phyloP scores from a whole-genome alignment of 352 stramenopile species.

The Aphanomyces cochlioides region DNA sequence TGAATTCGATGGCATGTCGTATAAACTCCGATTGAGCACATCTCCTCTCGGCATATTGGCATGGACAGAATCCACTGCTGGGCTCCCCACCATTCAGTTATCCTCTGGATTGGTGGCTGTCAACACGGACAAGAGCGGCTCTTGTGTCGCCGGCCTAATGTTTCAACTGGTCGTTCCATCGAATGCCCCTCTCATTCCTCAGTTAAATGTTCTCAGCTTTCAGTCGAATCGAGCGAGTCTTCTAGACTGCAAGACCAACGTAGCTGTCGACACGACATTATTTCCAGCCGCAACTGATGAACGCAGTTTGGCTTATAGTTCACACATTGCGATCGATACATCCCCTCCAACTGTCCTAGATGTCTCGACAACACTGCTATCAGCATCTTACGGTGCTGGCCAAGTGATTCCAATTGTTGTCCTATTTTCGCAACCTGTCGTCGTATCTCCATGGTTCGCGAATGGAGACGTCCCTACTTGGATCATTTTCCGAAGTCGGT shows the following conservation, averaged over 20 bases:
- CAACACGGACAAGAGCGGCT: conserved; percentile 51
- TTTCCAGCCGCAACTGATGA: conserved; percentile 42
- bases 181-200: background rate
- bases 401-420: conserved; percentile 49
- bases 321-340: conserved; percentile 54
- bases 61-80: conserved; percentile 38
- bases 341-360: conserved; percentile 38
- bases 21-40: conserved; percentile 52
- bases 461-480: conserved; percentile 28
- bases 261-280: conserved; percentile 26
- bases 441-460: conserved; percentile 32
- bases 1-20: conserved; percentile 63
- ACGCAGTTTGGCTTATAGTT: conserved; percentile 59
- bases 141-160: conserved; percentile 37
- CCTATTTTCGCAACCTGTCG: conserved; percentile 48
- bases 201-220: conserved; percentile 11
- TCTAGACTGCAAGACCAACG: background rate
- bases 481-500: conserved; percentile 46
- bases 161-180: conserved; percentile 56
- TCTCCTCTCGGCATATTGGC: conserved; percentile 32
- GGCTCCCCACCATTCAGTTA: conserved; percentile 46
- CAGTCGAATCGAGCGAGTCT: conserved; percentile 4
- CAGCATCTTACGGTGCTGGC: conserved; percentile 61
- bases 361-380: conserved; percentile 45
- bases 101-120: conserved; percentile 45